Evolutionary conservation across 768 basidiomycete species (phyloP), one percentile per base, ranked within the genome.

Genomic region (Mycena maculata): DNA sequence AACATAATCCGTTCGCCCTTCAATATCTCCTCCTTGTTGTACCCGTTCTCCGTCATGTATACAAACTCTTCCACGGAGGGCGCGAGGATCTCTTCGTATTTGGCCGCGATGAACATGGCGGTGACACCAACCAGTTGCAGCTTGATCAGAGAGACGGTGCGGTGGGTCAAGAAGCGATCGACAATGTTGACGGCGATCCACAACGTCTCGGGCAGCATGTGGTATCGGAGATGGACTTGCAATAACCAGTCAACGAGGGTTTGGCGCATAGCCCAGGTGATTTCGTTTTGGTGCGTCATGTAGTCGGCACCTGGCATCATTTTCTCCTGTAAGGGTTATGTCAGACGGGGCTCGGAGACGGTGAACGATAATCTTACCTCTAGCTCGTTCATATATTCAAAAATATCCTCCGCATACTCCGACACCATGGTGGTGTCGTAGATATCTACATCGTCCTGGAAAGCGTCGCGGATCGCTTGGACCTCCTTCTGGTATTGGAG

Each of bases 161-260:
- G 90, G 74, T 91, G 90, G 55, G 92, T 93, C 53, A 97, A 85
- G 85, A 97, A 96, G 68, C 95, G 92, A 76, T 97, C 95, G 70
- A 97, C 88, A 67, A 99, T 91, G 83, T 99, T 99, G 85, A 99
- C 87, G 44, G 97, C 94, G 74, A 99, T 99, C 98, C 98, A 99
- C 20, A 99, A 88, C 3, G 98, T 99, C 80, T 99, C 98, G 30
- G 98, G 97, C 50, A 98, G 88, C 94, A 99, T 95, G 84, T 98
- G 97, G 85, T 99, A 99, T 30, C 96, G 92, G 67, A 98, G 84
- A 83, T 99, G 98, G 36, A 99, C 95, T 77, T 99, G 97, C 60
- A 97, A 87, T 25, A 99, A 86, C 98, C 98, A 99, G 83, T 99
- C 98, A 71, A 99, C 93, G 42, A 99, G 87, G 2, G 94, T 96